Evolutionary conservation across 2,329 filamentous ascomycete species (phyloP), one percentile per base, ranked within the genome.

Genomic region (Aspergillus eucalypticola): DNA sequence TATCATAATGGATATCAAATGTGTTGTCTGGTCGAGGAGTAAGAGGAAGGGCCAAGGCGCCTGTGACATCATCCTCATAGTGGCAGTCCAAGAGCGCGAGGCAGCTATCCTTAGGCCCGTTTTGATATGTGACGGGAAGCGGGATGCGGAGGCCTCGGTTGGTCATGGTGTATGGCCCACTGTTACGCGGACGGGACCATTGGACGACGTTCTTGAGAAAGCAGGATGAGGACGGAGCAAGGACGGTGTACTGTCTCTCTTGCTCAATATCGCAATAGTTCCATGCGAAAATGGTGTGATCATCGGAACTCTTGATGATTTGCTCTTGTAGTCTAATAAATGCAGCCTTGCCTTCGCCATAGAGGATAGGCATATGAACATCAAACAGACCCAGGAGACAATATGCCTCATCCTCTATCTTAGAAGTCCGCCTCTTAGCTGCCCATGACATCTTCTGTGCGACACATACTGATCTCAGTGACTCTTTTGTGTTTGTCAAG

Each of bases 361-460:
- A 44, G 10, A 44, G 41, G 13, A 44, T 21, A 44, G 41, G 41
- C 19, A 44, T 23, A 13, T 44, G 41, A n/a, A 44, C 41, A 8
- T 13, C 19, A 10, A 44, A 44, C 10, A 44, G 41, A 21, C 41
- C 41, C 5, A 44, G 19, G 13, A 74, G 61, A 50, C 67, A 65
- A 58, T 74, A 75, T 2, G 73, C 70, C 1, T 55, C 56, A 52
- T 73, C 71, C 38, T 71, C 69, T 2, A 62, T 15, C 35, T 66
- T 54, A 1, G 68, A 65, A 6, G 71, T 71, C 21, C 48, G 32
- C 27, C 71, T 48, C 8, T 50, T 23, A 2, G 71, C 53, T 0
- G 71, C 71, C 71, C 71, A 73, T 8, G 65, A 67, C 68, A 73
- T 70, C 3, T 60, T 50, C 48, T 63, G 51, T 8, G 60, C 63